Evolutionary conservation across 2,329 filamentous ascomycete genomes (phyloP).

Genomic region (Curvularia eragrostidis): DNA sequence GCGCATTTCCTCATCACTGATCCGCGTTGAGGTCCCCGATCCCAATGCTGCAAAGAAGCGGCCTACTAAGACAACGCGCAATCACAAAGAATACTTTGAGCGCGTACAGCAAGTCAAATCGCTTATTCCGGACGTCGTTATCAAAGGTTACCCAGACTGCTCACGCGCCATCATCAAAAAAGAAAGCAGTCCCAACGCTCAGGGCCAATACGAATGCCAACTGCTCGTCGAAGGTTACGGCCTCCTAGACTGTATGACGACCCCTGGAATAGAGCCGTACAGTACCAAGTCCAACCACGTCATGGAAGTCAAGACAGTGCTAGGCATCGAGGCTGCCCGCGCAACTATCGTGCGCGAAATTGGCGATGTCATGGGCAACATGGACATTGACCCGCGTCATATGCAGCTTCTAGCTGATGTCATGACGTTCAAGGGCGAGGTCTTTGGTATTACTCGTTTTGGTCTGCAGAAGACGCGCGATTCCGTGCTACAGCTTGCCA

Average conservation of each 20-base stretch:
- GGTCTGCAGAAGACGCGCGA: conserved; percentile 97
- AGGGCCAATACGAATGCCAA: conserved; percentile 62
- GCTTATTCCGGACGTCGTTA: conserved; percentile 78
- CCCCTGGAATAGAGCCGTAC: conserved; percentile 84
- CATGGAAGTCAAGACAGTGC: conserved; percentile 84
- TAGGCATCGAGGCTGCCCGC: conserved; percentile 94
- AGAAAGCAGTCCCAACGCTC: conserved; percentile 70
- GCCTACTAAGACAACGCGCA: conserved; percentile 39
- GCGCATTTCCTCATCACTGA: conserved; percentile 53
- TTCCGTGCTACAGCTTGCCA: conserved; percentile 88
- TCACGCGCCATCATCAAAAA: conserved; percentile 88
- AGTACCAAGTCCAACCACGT: conserved; percentile 81
- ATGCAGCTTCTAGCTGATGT: conserved; percentile 97
- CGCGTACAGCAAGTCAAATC: conserved; percentile 87
- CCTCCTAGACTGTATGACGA: conserved; percentile 87
- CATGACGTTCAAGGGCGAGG: conserved; percentile 98
- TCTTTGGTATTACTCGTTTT: conserved; percentile 95
- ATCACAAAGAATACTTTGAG: conserved; percentile 70
- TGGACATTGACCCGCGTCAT: conserved; percentile 96
- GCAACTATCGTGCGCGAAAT: conserved; percentile 91
- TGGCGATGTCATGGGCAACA: conserved; percentile 83
- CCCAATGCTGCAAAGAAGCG: conserved; percentile 37
- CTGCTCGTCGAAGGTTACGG: conserved; percentile 94
- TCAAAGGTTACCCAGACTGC: conserved; percentile 88
- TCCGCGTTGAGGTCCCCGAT: conserved; percentile 75